Percentiles rank a stretch among this genome's conserved stretches.
Conservation (phyloP, 352 stramenopile species). For the Globisporangium nagaii region DNA sequence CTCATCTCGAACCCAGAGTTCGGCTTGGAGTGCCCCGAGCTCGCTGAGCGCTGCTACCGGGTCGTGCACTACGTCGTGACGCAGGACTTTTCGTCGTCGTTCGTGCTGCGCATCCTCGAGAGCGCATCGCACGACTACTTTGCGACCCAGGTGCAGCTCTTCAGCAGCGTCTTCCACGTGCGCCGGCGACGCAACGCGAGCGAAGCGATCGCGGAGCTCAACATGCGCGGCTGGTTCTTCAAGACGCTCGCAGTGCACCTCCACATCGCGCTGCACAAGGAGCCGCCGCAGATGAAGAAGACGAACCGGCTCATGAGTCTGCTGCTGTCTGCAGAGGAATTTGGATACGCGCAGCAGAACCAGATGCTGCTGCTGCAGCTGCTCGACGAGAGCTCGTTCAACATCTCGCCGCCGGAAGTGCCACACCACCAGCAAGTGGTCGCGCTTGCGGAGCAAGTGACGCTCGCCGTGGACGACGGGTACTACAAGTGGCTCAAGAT, state of each 20-base stretch:
- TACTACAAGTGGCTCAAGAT: conserved; percentile 84
- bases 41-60: conserved; percentile 62
- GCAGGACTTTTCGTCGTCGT: conserved; percentile 60
- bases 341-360: conserved; percentile 29
- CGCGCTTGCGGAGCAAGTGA: conserved; percentile 60
- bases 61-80: conserved; percentile 60
- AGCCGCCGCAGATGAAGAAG: conserved; percentile 62
- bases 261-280: conserved; percentile 62
- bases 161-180: conserved; percentile 40
- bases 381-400: conserved; percentile 59
- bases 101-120: conserved; percentile 50
- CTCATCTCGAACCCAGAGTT: conserved; percentile 75
- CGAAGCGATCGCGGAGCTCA: conserved; percentile 46
- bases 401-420: conserved; percentile 50
- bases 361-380: conserved; percentile 70
- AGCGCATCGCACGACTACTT: conserved; percentile 64
- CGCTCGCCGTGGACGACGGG: conserved; percentile 41
- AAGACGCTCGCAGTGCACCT: conserved; percentile 76
- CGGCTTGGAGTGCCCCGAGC: conserved; percentile 49
- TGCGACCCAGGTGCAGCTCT: conserved; percentile 57
- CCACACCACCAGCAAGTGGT: conserved; percentile 69
- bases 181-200: conserved; percentile 27
- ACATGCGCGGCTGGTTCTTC: conserved; percentile 83
- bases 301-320: conserved; percentile 60
- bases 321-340: conserved; percentile 35